Conservation (phyloP, 345 rosid genomes). For the Nephelium lappaceum region DNA sequence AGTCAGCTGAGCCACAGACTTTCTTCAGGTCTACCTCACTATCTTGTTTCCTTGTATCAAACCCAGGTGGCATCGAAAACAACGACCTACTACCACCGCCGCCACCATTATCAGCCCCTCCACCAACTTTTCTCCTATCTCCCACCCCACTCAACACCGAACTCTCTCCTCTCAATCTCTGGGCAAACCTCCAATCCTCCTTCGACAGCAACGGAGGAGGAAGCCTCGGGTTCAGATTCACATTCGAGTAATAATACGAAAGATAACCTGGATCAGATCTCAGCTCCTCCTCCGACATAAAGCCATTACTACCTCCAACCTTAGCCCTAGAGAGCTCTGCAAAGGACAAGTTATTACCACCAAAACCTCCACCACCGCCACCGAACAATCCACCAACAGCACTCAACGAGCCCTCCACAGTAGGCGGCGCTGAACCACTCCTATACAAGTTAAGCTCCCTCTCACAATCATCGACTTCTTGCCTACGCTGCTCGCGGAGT, state of each 20-base stretch:
- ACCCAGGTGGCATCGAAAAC: slow-evolving; percentile 78
- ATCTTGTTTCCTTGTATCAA: slow-evolving; percentile 65
- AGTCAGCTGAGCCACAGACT: slow-evolving; percentile 49
- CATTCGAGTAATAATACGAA: slow-evolving; percentile 70
- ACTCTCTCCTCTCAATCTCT: slow-evolving; percentile 68
- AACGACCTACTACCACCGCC: slow-evolving; percentile 49
- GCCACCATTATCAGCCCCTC: slow-evolving; percentile 44
- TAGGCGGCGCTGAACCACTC: slow-evolving; percentile 84
- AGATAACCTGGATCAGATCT: slow-evolving; percentile 84
- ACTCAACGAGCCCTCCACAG: slow-evolving; percentile 67
- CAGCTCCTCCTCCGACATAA: slow-evolving; percentile 60
- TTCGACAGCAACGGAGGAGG: slow-evolving; percentile 88
- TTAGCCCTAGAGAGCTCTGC: slow-evolving; percentile 47
- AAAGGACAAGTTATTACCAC: slow-evolving; percentile 28
- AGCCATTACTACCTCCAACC: slow-evolving; percentile 41
- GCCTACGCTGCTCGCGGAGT: slow-evolving; percentile 55
- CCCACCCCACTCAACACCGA: slow-evolving; percentile 70
- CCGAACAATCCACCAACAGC: slow-evolving; percentile 65
- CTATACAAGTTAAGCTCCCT: slow-evolving; percentile 64
- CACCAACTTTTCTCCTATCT: slow-evolving; percentile 62
- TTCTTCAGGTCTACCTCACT: slow-evolving; percentile 48
- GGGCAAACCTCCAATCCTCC: slow-evolving; percentile 86
- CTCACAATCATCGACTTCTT: slow-evolving; percentile 62
- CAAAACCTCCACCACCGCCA: slow-evolving; percentile 37
- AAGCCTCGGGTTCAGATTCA: slow-evolving; percentile 86